phyloP scores from a whole-genome alignment of 1,284 basidiomycete genomes.

The Tylopilus orsonianus region DNA sequence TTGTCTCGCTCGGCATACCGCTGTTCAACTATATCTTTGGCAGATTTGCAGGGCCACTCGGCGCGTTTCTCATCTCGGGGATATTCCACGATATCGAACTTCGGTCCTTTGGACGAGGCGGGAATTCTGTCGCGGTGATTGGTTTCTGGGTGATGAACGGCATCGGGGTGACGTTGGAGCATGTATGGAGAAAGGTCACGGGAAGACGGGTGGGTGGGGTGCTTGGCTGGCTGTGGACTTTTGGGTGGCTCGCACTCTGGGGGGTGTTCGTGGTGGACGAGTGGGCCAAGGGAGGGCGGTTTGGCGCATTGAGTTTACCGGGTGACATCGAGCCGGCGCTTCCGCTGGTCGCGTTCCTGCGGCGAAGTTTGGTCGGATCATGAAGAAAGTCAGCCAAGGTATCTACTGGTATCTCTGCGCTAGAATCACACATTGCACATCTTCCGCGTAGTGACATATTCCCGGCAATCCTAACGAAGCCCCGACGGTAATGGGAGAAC shows the following conservation, averaged over 20 bases:
- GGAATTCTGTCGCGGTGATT: conserved; percentile 35
- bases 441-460: too few species aligned
- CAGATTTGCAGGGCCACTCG: conserved; percentile 46
- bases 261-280: conserved; percentile 49
- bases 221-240: conserved; percentile 51
- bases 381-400: too few species aligned
- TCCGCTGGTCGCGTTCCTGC: conserved; percentile 8
- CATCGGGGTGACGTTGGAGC: conserved; percentile 51
- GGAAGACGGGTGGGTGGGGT: conserved; percentile 45
- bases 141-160: conserved; percentile 45
- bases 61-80: conserved; percentile 57
- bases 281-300: conserved; percentile 46
- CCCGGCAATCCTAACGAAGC: too few species aligned
- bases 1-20: conserved; percentile 27
- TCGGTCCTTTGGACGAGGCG: conserved; percentile 56
- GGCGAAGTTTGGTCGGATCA: not conserved
- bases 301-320: conserved; percentile 15
- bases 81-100: conserved; percentile 55
- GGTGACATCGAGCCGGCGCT: conserved; percentile 15
- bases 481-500: too few species aligned
- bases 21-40: conserved; percentile 42
- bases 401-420: too few species aligned
- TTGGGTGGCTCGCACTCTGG: conserved; percentile 48
- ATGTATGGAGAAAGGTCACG: conserved; percentile 40
- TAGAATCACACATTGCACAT: too few species aligned